Evolutionary conservation across 2,329 filamentous ascomycete genomes (phyloP).

Genomic region (Corynespora cassiicola): DNA sequence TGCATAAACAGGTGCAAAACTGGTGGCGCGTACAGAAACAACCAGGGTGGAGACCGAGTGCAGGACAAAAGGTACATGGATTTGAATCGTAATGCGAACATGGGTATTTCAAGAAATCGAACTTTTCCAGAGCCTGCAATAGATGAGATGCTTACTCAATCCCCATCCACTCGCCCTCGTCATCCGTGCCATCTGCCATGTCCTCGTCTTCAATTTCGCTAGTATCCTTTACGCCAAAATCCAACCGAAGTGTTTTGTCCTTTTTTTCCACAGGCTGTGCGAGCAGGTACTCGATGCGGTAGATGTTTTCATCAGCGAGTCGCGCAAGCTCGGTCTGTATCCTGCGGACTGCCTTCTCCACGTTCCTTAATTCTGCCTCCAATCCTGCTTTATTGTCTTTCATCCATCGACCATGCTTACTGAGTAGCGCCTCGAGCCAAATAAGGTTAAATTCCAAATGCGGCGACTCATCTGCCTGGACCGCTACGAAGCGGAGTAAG

Average conservation of each 20-base stretch:
- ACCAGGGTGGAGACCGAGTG: constrained; percentile 1
- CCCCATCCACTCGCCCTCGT: constrained; percentile 61
- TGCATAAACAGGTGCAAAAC: constrained; percentile 1
- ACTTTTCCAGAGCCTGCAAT: background rate
- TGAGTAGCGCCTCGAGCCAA: constrained; percentile 85
- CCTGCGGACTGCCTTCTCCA: constrained; percentile 79
- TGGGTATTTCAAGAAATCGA: background rate
- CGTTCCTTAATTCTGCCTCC: constrained; percentile 82
- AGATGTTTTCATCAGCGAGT: constrained; percentile 85
- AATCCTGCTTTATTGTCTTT: constrained; percentile 80
- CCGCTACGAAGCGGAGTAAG: constrained; percentile 84
- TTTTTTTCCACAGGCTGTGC: constrained; percentile 54
- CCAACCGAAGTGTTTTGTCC: constrained; percentile 28
- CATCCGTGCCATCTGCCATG: constrained; percentile 40
- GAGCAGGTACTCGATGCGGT: constrained; percentile 84
- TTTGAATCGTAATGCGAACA: constrained; percentile 1
- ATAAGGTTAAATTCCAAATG: constrained; percentile 94
- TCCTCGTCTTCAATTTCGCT: constrained; percentile 44
- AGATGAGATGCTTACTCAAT: constrained; percentile 46
- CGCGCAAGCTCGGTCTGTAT: constrained; percentile 84
- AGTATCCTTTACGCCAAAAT: constrained; percentile 39
- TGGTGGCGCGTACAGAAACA: background rate
- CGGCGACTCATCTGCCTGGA: constrained; percentile 86
- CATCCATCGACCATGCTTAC: constrained; percentile 84
- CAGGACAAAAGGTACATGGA: background rate